Evolutionary conservation across 345 rosid species (phyloP), one percentile per base, ranked within the genome.

Genomic region (Bruguiera gymnorhiza): DNA sequence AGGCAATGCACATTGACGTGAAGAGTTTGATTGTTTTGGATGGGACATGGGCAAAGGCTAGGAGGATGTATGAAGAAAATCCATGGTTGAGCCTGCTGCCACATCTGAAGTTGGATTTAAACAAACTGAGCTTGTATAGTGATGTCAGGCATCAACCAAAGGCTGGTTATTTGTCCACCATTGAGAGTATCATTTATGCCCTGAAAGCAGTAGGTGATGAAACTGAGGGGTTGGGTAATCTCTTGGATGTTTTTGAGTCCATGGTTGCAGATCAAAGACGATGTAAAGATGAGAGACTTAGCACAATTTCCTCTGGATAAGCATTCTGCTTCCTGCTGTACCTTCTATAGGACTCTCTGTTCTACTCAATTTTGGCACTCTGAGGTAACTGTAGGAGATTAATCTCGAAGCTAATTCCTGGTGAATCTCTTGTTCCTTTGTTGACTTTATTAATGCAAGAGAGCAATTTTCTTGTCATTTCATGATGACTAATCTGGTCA

Each of bases 1-100:
- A 73, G 70, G 85, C 64, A 34, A 79, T 73, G 76, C 73, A 77
- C 9, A 67, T 81, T 15, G 73, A 84, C 65, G 82, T 84, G 59
- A 86, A 75, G 82, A 91, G 86, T 68, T 82, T 93, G 84, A 83
- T 93, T 59, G 96, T 88, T 68, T 79, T 93, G 62, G 97, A 93
- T 56, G 98, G 96, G 68, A 93, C 97, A 0, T 91, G 94, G 98
- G 68, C 86, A 0, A 93, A 93, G 82, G 98, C 96, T 0, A 86
- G 77, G 72, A 86, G 94, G 63, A 80, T 91, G 78, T 91, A 88
- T 71, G 75, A 79, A 5, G 98, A 93, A 84, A 86, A 89, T 63
- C 97, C 96, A 19, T 91, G 98, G 98, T 78, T 93, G 79, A 89
- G 82, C 84, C 51, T 93, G 63, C 69, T 89, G 88, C 86, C 88